A percentile compares a stretch with the other conserved stretches of the same genome.
Evolutionary conservation across 306 rosid species (phyloP).

Genomic region (Herpetospermum pedunculosum): DNA sequence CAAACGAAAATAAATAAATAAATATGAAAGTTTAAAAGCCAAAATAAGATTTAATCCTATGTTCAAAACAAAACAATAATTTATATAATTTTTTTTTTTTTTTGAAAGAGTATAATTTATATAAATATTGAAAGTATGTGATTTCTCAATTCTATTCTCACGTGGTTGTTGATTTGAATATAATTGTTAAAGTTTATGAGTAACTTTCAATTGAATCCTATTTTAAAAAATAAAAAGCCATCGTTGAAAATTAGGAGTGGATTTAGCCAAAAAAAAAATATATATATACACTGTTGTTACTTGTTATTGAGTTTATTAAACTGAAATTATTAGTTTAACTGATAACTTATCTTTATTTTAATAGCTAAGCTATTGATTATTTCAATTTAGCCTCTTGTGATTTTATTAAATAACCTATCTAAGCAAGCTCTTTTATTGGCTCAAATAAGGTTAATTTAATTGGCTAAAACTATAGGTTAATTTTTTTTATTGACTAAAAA

Average conservation of each 20-base stretch:
- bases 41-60: neutral
- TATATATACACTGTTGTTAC: neutral
- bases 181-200: neutral
- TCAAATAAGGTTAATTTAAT: too few species aligned
- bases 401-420: too few species aligned
- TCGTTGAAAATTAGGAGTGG: neutral
- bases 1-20: neutral
- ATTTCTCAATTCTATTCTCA: too few species aligned
- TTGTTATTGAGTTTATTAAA: neutral
- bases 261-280: neutral
- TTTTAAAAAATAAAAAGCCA: neutral
- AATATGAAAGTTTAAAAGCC: neutral
- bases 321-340: neutral
- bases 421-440: too few species aligned
- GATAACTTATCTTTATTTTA: neutral
- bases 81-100: neutral
- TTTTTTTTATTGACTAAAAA: too few species aligned
- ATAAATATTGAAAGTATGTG: neutral
- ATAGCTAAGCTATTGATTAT: neutral
- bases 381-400: neutral
- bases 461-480: too few species aligned
- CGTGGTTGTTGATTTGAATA: neutral
- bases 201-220: neutral
- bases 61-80: neutral
- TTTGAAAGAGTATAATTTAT: neutral